phyloP scores from a whole-genome alignment of 345 rosid species.

The Camelina laxa region DNA sequence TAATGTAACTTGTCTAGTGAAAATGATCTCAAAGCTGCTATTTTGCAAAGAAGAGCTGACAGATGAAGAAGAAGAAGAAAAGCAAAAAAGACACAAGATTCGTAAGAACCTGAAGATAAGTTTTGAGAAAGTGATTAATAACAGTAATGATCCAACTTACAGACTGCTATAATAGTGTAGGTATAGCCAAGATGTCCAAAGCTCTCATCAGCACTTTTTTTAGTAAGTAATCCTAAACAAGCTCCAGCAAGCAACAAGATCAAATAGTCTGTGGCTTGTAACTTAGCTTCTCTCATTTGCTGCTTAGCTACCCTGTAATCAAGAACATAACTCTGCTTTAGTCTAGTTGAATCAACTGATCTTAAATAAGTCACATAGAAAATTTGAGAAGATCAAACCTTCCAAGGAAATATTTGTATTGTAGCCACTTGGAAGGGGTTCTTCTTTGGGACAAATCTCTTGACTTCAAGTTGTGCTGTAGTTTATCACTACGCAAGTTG shows the following conservation, averaged over 20 bases:
- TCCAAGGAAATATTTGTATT: conserved; percentile 84
- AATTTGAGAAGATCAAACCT: conserved; percentile 51
- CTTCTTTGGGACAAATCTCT: conserved; percentile 69
- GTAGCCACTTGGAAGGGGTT: conserved; percentile 66
- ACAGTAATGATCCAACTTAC: conserved; percentile 53
- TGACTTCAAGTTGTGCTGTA: conserved; percentile 64
- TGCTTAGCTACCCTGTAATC: conserved; percentile 82
- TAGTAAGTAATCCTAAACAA: conserved; percentile 78
- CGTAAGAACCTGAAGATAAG: neutral
- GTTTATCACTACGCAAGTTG: conserved; percentile 65
- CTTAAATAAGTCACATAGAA: neutral
- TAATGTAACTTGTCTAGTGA: conserved; percentile 87
- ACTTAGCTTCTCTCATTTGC: conserved; percentile 74
- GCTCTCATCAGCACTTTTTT: conserved; percentile 57
- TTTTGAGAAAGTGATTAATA: neutral
- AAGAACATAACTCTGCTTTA: conserved; percentile 31
- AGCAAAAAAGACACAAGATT: too few relatives aligned
- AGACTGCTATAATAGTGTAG: conserved; percentile 84
- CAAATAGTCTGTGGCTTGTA: conserved; percentile 81
- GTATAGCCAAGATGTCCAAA: conserved; percentile 79
- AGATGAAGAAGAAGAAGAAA: conserved; percentile 16
- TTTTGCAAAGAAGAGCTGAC: conserved; percentile 92
- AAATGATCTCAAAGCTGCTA: conserved; percentile 87
- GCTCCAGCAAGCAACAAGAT: conserved; percentile 94
- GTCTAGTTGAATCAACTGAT: neutral